Evolutionary conservation across 768 basidiomycete species (phyloP), one percentile per base, ranked within the genome.

Genomic region (Hemileccinum rubropunctum): DNA sequence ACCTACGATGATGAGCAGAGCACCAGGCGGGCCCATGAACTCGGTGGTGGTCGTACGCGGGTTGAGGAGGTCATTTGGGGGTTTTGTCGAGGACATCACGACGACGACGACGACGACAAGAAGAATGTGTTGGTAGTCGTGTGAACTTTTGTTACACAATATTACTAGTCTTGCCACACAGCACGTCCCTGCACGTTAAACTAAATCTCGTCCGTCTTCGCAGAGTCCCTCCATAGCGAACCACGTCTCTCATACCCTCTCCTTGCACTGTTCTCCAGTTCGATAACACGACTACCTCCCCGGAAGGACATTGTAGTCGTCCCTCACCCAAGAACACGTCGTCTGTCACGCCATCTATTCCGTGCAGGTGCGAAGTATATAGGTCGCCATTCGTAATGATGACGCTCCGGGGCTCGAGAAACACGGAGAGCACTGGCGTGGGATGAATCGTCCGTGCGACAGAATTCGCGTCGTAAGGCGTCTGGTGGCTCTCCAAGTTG

Each of bases 361-460:
- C 91, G 60, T 95, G 95, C 47, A 95, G 71, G 61, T 85, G 81
- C 0, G 76, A 71, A 0, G 77, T 74, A 65, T 97, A 98, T 56
- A 94, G 73, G 14, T 75, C 68, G 2, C 75, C 76, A 18, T 75
- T 79, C 17, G 93, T 88, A 58, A 98, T 81, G 57, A 97, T 73
- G 23, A 91, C 79, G 56, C 91, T 93, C 40, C 94, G 82, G 40
- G 88, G 88, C 62, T 97, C 90, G 53, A 98, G 76, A 20, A 95
- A 72, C 12, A 95, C 64, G 4, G 88, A 85, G 18, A 88, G 71
- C 21, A 84, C 68, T 3, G 92, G 91, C 9, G 63, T 71, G 35
- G 76, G 76, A 47, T 87, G 78, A 52, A 92, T 82, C n/a, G 75
- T 58, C 47, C 76, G 75, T 35, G 82, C 85, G 35, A 56, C 65